Conservation (phyloP, 805 yeast genomes). For the Candida oleophila region DNA sequence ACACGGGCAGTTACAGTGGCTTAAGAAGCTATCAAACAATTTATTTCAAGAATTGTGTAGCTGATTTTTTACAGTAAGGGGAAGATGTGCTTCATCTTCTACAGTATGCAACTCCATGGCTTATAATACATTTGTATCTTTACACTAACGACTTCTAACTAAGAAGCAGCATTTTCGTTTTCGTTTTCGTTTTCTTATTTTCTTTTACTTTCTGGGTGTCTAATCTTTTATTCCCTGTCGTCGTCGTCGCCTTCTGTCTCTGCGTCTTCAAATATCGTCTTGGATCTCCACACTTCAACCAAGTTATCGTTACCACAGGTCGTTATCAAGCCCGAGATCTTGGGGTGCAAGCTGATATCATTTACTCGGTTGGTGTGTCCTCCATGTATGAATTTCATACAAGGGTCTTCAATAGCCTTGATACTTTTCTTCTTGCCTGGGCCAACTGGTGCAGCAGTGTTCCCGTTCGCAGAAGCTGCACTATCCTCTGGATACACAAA, state of each 20-base stretch:
- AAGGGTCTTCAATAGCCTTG: constrained; percentile 62
- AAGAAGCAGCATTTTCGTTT: background rate
- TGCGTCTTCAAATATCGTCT: constrained; percentile 43
- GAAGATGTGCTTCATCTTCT: too few relatives aligned
- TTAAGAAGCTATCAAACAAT: too few relatives aligned
- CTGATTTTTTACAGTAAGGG: too few relatives aligned
- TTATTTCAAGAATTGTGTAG: too few relatives aligned
- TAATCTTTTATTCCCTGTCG: constrained; percentile 9
- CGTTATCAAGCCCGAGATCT: constrained; percentile 54
- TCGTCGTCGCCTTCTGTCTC: constrained; percentile 32
- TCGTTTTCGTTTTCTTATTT: background rate
- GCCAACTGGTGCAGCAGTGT: background rate
- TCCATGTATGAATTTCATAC: constrained; percentile 77
- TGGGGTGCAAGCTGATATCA: constrained; percentile 69
- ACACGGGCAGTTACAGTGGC: too few relatives aligned
- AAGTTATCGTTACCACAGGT: constrained; percentile 76
- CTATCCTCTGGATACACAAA: constrained; percentile 32
- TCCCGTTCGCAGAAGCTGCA: constrained; percentile 8
- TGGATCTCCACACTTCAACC: constrained; percentile 75
- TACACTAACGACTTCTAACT: background rate
- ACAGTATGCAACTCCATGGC: background rate
- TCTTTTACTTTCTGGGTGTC: too few relatives aligned
- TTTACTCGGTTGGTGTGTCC: constrained; percentile 76
- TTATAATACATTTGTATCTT: background rate
- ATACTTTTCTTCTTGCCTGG: constrained; percentile 53